Evolutionary conservation across 148 eudicot genomes (phyloP), one percentile per base, ranked within the genome.

Genomic region (Amaranthus hypochondriacus): DNA sequence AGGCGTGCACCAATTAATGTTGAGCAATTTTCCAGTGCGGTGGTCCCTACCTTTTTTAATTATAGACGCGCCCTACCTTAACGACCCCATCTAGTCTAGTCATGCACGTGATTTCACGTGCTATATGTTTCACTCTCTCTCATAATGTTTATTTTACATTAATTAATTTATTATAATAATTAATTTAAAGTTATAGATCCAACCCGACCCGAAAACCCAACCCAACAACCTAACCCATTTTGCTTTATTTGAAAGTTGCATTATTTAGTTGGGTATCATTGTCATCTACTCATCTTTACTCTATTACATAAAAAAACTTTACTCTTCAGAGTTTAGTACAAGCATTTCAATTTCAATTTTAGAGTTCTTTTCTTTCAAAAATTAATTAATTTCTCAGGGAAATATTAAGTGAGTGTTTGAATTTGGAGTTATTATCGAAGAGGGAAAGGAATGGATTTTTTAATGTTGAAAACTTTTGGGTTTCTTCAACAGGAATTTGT

Each of bases 401-500:
- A 4, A 13, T 7, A 3, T 39, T 9, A 13, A 53, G 42, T n/a
- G 4, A 1, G 5, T 12, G 66, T 62, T 62, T 12, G 28, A 71
- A 13, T 39, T 46, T 3, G 49, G 66, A 74, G 46, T 44, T 50
- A n/a, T 18, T 66, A 18, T 57, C 39, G 39, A 28, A 28, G 1
- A 28, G 39, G 62, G 43, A 42, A 47, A 64, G n/a, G 28, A 49
- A 71, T 78, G 83, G 75, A 75, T 4, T 52, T 56, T 63, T 48
- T 81, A 13, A 69, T 74, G 71, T 42, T 73, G 53, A 58, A 60
- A 49, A 12, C 48, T 4, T 72, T 76, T 71, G 74, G 2, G 54
- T 59, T 68, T 71, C 51, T 47, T 14, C 51, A 47, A 44, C 89
- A 89, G 92, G 96, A 87, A 48, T 75, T 76, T 73, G 89, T 70